phyloP scores from a whole-genome alignment of 1,284 basidiomycete genomes.

The Pascua guehoae region DNA sequence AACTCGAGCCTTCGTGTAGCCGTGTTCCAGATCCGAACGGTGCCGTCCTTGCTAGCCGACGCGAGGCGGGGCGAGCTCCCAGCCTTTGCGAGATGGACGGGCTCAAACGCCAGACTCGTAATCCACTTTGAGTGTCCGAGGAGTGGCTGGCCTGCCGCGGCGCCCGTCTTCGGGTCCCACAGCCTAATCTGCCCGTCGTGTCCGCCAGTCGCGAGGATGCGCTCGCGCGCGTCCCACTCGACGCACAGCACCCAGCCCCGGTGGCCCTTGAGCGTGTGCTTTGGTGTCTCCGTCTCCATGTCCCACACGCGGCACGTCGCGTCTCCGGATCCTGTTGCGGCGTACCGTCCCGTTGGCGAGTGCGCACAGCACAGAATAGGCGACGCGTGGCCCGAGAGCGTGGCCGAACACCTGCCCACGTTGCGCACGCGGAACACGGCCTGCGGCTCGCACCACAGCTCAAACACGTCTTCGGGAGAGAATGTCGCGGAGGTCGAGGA shows the following conservation, averaged over 20 bases:
- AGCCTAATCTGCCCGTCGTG: slow-evolving; percentile 82
- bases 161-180: slow-evolving; percentile 87
- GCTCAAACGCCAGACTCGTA: slow-evolving; percentile 94
- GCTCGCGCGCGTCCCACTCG: slow-evolving; percentile 92
- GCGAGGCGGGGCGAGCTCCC: slow-evolving; percentile 73
- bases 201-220: slow-evolving; percentile 84
- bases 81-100: slow-evolving; percentile 73
- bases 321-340: slow-evolving; percentile 94
- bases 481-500: slow-evolving; percentile 50
- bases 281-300: slow-evolving; percentile 86
- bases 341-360: slow-evolving; percentile 82
- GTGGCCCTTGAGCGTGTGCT: slow-evolving; percentile 82
- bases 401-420: slow-evolving; percentile 88
- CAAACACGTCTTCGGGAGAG: slow-evolving; percentile 79
- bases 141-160: slow-evolving; percentile 74
- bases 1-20: slow-evolving; percentile 71
- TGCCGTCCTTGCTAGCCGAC: slow-evolving; percentile 92
- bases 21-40: slow-evolving; percentile 88
- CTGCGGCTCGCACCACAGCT: slow-evolving; percentile 86
- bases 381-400: slow-evolving; percentile 80
- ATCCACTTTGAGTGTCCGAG: slow-evolving; percentile 97
- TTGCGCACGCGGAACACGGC: slow-evolving; percentile 93
- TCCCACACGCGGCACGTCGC: slow-evolving; percentile 93
- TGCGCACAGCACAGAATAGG: slow-evolving; percentile 94
- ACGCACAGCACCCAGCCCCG: slow-evolving; percentile 94